Base-by-base conservation (phyloP, 2,329 filamentous ascomycete genomes). In the Paraphoma chrysanthemicola region DNA sequence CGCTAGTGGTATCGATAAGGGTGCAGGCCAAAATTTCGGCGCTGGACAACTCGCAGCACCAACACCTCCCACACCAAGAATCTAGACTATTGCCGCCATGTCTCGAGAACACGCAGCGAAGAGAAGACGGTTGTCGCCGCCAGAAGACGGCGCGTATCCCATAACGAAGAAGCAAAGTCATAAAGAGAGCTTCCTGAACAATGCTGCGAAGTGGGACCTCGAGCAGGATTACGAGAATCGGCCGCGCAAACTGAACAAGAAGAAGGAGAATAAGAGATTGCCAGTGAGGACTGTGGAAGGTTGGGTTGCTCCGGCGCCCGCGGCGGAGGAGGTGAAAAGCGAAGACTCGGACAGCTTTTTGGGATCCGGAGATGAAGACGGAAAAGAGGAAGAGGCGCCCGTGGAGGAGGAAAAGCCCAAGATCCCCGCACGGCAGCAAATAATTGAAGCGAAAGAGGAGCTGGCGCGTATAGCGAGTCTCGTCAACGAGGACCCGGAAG, bases 401-500 rank as follows among this genome's bases (percentile, higher is more conserved):
- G 77, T 75, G 23, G 77, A 79, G 18, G 77, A 84, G 33, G 76
- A 84, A 59, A 83, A 84, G 57, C 88, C 90, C 1, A 85, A 87
- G 63, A 81, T 96, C 30, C 87, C 93, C 0, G 83, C 90, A 61
- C 85, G 89, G 56, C 86, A 96, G 70, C 91, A 97, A 76, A 90
- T 99, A 48, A 68, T 91, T 23, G 86, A 90, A 60, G 93, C 93
- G 9, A 96, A 99, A 76, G 95, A 98, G 73, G 93, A 98, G 71
- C 80, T 99, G 54, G 94, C 95, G 17, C 89, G 89, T 67, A 86
- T 96, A 57, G 95, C 93, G 2, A 84, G 85, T 46, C 80, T 89
- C 49, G 84, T 99, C 70, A 97, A 95, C 68, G 93, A 98, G 75
- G 89, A 95, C 59, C 95, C 95, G 0, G 96, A 99, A 74, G 94